Percentiles rank a stretch among this genome's conserved stretches.
phyloP scores from a whole-genome alignment of 148 eudicot genomes.

The Rhododendron ferrugineum region DNA sequence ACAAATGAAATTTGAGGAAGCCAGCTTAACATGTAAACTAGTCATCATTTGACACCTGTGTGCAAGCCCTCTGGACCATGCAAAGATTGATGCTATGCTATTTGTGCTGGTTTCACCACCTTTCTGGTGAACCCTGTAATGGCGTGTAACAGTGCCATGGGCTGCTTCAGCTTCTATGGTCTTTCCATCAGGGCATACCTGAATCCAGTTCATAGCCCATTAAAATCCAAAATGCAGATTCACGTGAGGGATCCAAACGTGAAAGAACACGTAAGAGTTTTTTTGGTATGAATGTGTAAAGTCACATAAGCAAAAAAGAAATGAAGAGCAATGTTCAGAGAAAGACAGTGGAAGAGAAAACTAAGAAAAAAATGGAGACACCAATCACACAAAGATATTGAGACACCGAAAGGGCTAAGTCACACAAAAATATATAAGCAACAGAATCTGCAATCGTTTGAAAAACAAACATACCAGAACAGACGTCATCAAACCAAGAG shows the following conservation, averaged over 20 bases:
- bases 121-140: slow-evolving; percentile 49
- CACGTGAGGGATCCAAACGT: neutral
- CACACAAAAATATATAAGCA: neutral
- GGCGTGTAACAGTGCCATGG: slow-evolving; percentile 51
- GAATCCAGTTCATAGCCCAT: neutral
- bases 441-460: neutral
- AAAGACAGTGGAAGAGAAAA: neutral
- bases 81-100: slow-evolving; percentile 56
- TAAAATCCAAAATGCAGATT: neutral
- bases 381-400: neutral
- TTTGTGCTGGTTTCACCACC: slow-evolving; percentile 58
- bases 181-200: slow-evolving; percentile 37
- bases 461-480: slow-evolving; percentile 47
- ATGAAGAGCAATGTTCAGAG: neutral
- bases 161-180: slow-evolving; percentile 59
- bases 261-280: neutral
- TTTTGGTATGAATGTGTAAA: neutral
- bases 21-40: neutral
- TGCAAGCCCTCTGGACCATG: slow-evolving; percentile 47
- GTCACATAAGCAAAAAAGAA: neutral
- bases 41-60: slow-evolving; percentile 25
- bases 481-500: slow-evolving; percentile 82
- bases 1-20: neutral
- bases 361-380: neutral
- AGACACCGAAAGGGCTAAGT: neutral